Evolutionary conservation across 1,284 basidiomycete genomes (phyloP).

Genomic region (Microbotryomycetes sp.): DNA sequence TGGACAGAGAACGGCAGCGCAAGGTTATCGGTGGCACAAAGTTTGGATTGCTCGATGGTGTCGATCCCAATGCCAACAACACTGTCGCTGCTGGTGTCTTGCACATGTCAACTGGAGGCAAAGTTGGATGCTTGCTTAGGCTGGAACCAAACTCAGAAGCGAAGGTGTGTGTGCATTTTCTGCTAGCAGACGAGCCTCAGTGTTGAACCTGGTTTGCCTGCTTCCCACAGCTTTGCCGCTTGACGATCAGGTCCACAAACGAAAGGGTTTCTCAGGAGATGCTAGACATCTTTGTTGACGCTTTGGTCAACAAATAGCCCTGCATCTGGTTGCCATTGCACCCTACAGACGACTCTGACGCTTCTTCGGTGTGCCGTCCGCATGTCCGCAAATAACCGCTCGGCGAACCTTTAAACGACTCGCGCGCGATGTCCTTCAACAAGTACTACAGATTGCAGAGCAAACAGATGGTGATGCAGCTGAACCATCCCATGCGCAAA

Average conservation of each 20-base stretch:
- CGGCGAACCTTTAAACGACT: too few species aligned
- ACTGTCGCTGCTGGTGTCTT: conserved; percentile 87
- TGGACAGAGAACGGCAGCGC: conserved; percentile 66
- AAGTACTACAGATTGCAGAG: too few species aligned
- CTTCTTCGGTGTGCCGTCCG: too few species aligned
- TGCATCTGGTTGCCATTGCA: too few species aligned
- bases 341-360: too few species aligned
- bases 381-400: too few species aligned
- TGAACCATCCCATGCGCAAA: too few species aligned
- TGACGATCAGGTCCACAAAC: conserved; percentile 92
- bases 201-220: conserved; percentile 4
- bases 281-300: conserved; percentile 41
- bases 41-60: conserved; percentile 63
- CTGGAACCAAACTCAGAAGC: conserved; percentile 92
- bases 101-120: conserved; percentile 77
- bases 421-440: too few species aligned
- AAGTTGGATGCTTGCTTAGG: conserved; percentile 88
- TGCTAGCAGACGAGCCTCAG: background rate
- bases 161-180: conserved; percentile 54
- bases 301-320: too few species aligned
- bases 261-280: conserved; percentile 81
- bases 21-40: conserved; percentile 70
- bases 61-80: conserved; percentile 59
- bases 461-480: too few species aligned
- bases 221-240: conserved; percentile 65